These are phyloP conservation scores for Xylariales sp. DNA, from an alignment of 2,329 filamentous ascomycete genomes.

Conservation along the genomic window DNA sequence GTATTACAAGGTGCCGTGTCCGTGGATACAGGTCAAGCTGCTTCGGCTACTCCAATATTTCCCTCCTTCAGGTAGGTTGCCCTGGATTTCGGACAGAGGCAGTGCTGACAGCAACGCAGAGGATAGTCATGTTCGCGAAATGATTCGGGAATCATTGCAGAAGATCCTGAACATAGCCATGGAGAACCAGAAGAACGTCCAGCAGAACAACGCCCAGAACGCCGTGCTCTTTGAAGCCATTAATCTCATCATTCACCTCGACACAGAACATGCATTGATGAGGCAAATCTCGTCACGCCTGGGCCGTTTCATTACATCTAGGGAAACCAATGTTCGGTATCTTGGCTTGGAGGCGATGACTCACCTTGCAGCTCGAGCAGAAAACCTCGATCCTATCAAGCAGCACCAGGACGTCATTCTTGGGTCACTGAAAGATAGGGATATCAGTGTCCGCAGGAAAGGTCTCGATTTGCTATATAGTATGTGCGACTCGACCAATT, in stretches of 20 bases:
- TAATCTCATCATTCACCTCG: constrained; percentile 95
- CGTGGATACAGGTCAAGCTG: constrained; percentile 96
- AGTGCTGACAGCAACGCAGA: constrained; percentile 47
- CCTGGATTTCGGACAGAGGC: no score
- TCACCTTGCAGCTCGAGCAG: constrained; percentile 86
- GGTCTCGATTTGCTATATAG: constrained; percentile 95
- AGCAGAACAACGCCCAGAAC: constrained; percentile 98
- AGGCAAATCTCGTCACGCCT: constrained; percentile 88
- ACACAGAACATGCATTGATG: constrained; percentile 92
- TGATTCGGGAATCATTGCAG: constrained; percentile 88
- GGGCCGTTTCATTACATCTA: constrained; percentile 92
- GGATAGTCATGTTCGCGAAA: constrained; percentile 83
- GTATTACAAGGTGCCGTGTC: constrained; percentile 99
- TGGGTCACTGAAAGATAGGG: constrained; percentile 86
- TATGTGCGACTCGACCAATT: constrained; percentile 98
- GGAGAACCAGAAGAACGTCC: constrained; percentile 95
- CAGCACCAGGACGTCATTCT: constrained; percentile 96
- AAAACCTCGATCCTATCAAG: constrained; percentile 95
- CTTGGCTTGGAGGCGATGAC: constrained; percentile 97
- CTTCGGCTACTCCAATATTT: constrained; percentile 92
- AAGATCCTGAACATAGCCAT: constrained; percentile 87
- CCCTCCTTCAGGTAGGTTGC: constrained; percentile 81
- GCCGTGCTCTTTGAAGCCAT: constrained; percentile 97
- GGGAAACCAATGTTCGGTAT: constrained; percentile 96
- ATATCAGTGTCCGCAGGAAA: constrained; percentile 95